Percentiles rank a stretch among this genome's conserved stretches.
These are phyloP conservation scores for Trichomonas gallinae DNA, from an alignment of 208 protist genomes.

Conservation along the genomic window DNA sequence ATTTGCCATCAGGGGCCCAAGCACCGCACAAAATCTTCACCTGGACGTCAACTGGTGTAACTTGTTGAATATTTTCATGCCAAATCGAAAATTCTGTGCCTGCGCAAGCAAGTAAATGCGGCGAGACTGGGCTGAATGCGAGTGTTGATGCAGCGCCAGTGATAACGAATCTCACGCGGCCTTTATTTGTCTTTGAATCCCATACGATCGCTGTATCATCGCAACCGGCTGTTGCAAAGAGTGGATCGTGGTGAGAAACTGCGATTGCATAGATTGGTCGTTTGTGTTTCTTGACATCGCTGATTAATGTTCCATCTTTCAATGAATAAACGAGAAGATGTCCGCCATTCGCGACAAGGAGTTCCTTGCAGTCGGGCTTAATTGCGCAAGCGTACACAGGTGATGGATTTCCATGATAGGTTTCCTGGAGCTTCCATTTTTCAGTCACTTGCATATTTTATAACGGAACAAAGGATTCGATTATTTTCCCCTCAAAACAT, in stretches of 20 bases:
- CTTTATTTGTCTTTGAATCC: constrained; percentile 13
- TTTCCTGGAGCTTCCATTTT: background rate
- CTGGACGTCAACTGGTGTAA: background rate
- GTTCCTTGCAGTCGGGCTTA: background rate
- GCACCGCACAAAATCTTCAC: background rate
- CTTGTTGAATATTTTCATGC: background rate
- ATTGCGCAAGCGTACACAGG: constrained; percentile 4
- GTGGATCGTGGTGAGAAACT: background rate
- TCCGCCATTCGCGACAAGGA: background rate
- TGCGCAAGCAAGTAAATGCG: background rate
- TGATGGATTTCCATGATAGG: background rate
- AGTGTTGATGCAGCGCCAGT: background rate
- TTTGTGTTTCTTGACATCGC: background rate
- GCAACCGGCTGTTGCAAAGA: background rate
- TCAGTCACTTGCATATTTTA: constrained; percentile 5
- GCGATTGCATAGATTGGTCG: background rate
- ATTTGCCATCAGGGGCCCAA: constrained; percentile 14
- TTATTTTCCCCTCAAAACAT: background rate
- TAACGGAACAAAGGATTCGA: background rate
- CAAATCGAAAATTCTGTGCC: constrained; percentile 16
- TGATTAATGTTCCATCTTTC: background rate
- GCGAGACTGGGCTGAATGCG: background rate
- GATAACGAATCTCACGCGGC: background rate
- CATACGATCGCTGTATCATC: background rate
- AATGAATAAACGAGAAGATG: background rate